Evolutionary conservation across 2,329 filamentous ascomycete species (phyloP).

Genomic region (Cyphellophora europaea): DNA sequence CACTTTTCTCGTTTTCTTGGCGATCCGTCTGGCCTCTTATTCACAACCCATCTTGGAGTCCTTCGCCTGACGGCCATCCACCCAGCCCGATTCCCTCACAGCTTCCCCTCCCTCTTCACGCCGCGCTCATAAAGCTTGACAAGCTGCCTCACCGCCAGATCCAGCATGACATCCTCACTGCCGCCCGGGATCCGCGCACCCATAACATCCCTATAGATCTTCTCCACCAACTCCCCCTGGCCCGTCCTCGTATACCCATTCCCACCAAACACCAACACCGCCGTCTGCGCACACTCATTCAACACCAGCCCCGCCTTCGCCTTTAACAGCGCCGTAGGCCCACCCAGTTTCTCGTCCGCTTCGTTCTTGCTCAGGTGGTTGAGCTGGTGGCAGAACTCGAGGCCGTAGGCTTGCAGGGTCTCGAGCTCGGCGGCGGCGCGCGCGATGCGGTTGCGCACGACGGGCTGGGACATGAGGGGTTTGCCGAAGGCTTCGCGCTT

Average conservation of each 20-base stretch:
- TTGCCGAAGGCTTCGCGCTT: slow-evolving; percentile 60
- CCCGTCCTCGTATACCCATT: slow-evolving; percentile 62
- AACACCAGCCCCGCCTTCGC: slow-evolving; percentile 62
- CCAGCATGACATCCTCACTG: slow-evolving; percentile 62
- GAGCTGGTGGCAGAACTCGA: slow-evolving; percentile 30
- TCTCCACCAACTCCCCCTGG: slow-evolving; percentile 60
- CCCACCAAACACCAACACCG: slow-evolving; percentile 64
- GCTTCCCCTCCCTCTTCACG: background rate
- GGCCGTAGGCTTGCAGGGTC: slow-evolving; percentile 59
- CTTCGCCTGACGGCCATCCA: no score
- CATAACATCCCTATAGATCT: slow-evolving; percentile 54
- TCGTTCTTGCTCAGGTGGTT: slow-evolving; percentile 40
- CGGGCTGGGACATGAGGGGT: slow-evolving; percentile 62
- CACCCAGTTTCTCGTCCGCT: slow-evolving; percentile 48
- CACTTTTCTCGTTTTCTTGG: no score
- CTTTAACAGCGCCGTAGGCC: slow-evolving; percentile 61
- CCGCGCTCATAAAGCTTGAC: slow-evolving; percentile 51
- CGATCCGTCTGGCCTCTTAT: no score
- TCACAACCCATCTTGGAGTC: no score
- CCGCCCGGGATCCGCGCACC: slow-evolving; percentile 56
- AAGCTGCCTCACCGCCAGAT: slow-evolving; percentile 58
- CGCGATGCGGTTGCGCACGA: slow-evolving; percentile 62
- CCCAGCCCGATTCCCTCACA: no score
- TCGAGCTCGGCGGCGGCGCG: slow-evolving; percentile 60
- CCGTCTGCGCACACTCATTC: slow-evolving; percentile 59